Evolutionary conservation across 2,329 filamentous ascomycete genomes (phyloP).

Genomic region (Pezicula carpinea): DNA sequence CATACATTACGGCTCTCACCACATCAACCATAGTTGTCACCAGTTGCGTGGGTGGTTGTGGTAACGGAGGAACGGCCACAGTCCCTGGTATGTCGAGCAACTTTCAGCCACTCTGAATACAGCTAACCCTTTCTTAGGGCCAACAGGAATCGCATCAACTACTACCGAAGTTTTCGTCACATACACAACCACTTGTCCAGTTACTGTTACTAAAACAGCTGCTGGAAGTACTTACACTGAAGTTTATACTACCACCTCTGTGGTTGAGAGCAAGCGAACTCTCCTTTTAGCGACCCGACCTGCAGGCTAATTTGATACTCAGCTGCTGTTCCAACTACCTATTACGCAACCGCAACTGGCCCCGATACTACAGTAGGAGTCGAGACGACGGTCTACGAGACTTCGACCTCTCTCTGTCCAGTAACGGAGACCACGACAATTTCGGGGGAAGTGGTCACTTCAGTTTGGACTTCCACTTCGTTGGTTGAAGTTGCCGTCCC

Average conservation of each 20-base stretch:
- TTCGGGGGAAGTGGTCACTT: slow-evolving; percentile 34
- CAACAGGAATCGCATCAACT: slow-evolving; percentile 7
- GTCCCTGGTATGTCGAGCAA: slow-evolving; percentile 7
- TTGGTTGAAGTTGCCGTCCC: slow-evolving; percentile 17
- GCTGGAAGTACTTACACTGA: slow-evolving; percentile 34
- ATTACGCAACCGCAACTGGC: slow-evolving; percentile 5
- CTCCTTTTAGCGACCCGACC: no score
- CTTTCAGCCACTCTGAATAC: background rate
- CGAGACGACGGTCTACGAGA: slow-evolving; percentile 25
- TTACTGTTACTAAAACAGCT: slow-evolving; percentile 34
- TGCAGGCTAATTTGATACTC: background rate
- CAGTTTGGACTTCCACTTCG: slow-evolving; percentile 19
- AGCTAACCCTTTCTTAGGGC: background rate
- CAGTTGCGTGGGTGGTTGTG: slow-evolving; percentile 15
- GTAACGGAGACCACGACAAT: slow-evolving; percentile 43
- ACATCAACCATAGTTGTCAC: slow-evolving; percentile 24
- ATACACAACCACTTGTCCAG: slow-evolving; percentile 28
- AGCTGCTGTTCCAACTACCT: slow-evolving; percentile 3
- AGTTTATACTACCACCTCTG: slow-evolving; percentile 40
- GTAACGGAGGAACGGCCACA: slow-evolving; percentile 5
- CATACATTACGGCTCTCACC: slow-evolving; percentile 17
- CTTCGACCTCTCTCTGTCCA: slow-evolving; percentile 37
- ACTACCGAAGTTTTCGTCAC: slow-evolving; percentile 17
- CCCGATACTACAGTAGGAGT: slow-evolving; percentile 16
- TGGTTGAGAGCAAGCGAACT: slow-evolving; percentile 23